These are phyloP conservation scores for Penicillium subrubescens DNA, from an alignment of 495 filamentous ascomycete species.

Conservation along the genomic window DNA sequence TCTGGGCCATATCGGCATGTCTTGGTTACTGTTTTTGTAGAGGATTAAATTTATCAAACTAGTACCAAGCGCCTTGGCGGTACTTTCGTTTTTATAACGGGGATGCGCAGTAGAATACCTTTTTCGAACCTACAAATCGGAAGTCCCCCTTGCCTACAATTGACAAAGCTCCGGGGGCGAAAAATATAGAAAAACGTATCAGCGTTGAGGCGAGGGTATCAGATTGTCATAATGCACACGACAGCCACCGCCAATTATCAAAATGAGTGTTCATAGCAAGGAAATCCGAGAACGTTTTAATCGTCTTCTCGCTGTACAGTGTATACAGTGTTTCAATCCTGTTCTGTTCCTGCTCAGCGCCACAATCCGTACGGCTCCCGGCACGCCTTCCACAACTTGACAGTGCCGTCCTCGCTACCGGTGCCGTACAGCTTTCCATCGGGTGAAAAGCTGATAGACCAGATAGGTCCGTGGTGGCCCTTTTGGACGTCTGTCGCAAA, in stretches of 20 bases:
- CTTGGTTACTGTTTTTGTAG: neutral
- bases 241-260: neutral
- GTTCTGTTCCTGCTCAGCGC: conserved; percentile 38
- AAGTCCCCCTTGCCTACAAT: neutral
- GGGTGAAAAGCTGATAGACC: conserved; percentile 91
- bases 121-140: too few species aligned
- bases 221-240: conserved; percentile 4
- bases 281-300: neutral
- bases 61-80: neutral
- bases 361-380: conserved; percentile 69
- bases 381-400: conserved; percentile 87
- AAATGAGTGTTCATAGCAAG: neutral
- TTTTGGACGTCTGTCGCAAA: conserved; percentile 76
- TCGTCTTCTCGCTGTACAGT: neutral
- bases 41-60: too few species aligned
- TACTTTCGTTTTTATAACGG: neutral
- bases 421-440: conserved; percentile 96
- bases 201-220: neutral
- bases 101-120: too few species aligned
- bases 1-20: neutral
- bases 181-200: neutral
- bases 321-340: neutral
- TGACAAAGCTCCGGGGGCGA: neutral
- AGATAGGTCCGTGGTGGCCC: conserved; percentile 95
- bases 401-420: conserved; percentile 94